These are phyloP conservation scores for Colletotrichum salicis DNA, from an alignment of 2,329 filamentous ascomycete genomes.

Conservation along the genomic window DNA sequence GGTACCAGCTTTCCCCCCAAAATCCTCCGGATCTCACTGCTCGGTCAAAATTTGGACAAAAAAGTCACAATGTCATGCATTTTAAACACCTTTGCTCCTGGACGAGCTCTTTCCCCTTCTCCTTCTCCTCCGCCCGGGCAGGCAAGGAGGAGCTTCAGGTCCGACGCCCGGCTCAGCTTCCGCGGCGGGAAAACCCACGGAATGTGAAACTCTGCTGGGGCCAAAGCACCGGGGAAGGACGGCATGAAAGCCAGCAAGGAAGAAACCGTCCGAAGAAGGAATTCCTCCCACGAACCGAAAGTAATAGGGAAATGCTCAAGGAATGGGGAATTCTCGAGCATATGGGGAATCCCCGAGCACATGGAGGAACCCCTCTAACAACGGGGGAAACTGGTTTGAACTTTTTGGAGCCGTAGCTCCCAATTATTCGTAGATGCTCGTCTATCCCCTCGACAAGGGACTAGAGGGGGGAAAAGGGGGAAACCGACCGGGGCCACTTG, in stretches of 20 bases:
- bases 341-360: too few species aligned
- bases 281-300: not conserved
- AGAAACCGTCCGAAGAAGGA: slow-evolving; percentile 12
- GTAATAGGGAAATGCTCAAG: slow-evolving; percentile 3
- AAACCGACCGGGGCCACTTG: not conserved
- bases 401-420: slow-evolving; percentile 10
- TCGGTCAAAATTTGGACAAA: not conserved
- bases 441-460: not conserved
- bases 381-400: not conserved
- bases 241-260: not conserved
- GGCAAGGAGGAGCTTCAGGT: not conserved
- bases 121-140: not conserved
- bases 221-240: slow-evolving; percentile 24
- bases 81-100: not conserved
- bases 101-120: not conserved
- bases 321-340: not conserved
- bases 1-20: too few species aligned
- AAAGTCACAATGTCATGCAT: not conserved
- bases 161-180: slow-evolving; percentile 1
- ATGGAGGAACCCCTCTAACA: too few species aligned
- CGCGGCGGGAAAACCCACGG: not conserved
- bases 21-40: not conserved
- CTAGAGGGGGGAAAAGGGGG: not conserved
- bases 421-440: slow-evolving; percentile 5
- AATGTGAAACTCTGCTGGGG: slow-evolving; percentile 17